Evolutionary conservation across 1,139 yeast genomes (phyloP).

Genomic region (Debaryomyces sp.): DNA sequence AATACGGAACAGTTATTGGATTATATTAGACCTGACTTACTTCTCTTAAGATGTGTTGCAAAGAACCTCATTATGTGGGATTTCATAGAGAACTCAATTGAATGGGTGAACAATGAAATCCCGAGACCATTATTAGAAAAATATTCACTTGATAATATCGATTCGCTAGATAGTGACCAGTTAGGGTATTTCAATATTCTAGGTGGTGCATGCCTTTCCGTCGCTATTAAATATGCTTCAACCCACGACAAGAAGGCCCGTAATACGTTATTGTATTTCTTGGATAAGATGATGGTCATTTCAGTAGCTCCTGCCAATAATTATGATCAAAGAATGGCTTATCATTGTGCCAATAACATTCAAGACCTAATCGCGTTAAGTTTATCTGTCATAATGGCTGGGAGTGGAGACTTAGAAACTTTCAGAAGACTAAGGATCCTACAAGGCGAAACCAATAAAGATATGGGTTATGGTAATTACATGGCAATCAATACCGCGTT

Average conservation of each 20-base stretch:
- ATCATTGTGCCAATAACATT: slow-evolving; percentile 56
- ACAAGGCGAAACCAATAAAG: slow-evolving; percentile 57
- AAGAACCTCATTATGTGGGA: slow-evolving; percentile 82
- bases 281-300: slow-evolving; percentile 65
- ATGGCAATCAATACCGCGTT: slow-evolving; percentile 82
- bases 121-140: slow-evolving; percentile 46
- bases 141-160: slow-evolving; percentile 25
- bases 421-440: slow-evolving; percentile 72
- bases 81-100: slow-evolving; percentile 47
- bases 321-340: slow-evolving; percentile 65
- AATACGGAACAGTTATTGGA: slow-evolving; percentile 61
- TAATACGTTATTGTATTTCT: slow-evolving; percentile 56
- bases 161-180: slow-evolving; percentile 58
- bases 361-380: slow-evolving; percentile 66
- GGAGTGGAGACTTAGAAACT: slow-evolving; percentile 83
- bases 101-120: slow-evolving; percentile 65
- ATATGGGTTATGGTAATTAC: slow-evolving; percentile 65
- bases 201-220: slow-evolving; percentile 75
- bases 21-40: slow-evolving; percentile 79
- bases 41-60: slow-evolving; percentile 70
- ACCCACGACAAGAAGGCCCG: slow-evolving; percentile 59
- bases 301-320: slow-evolving; percentile 49
- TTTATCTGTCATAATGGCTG: slow-evolving; percentile 79
- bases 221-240: slow-evolving; percentile 80
- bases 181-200: slow-evolving; percentile 66